These are phyloP conservation scores for Fusarium sp. DNA, from an alignment of 2,329 filamentous ascomycete species.

Conservation along the genomic window DNA sequence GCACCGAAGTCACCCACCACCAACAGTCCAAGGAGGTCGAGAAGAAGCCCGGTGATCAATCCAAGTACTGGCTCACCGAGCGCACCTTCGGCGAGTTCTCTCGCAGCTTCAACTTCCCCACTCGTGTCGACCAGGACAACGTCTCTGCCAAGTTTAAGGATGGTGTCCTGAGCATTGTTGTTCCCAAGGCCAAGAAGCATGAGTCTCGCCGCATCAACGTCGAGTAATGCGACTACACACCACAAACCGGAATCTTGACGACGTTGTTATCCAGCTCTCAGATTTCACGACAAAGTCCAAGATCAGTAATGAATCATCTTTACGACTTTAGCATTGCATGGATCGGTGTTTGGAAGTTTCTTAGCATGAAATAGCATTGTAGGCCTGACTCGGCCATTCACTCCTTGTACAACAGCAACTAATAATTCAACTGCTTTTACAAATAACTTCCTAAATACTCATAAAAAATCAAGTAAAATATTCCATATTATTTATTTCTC, in stretches of 20 bases:
- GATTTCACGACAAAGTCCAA: neutral
- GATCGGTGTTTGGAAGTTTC: slow-evolving; percentile 30
- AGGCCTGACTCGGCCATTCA: slow-evolving; percentile 15
- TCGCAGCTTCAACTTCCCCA: slow-evolving; percentile 74
- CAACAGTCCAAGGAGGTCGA: slow-evolving; percentile 40
- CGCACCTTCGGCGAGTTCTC: slow-evolving; percentile 73
- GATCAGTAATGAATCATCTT: slow-evolving; percentile 2
- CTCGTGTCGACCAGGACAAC: slow-evolving; percentile 67
- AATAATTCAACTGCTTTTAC: slow-evolving; percentile 14
- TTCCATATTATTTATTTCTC: neutral
- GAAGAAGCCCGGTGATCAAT: slow-evolving; percentile 51
- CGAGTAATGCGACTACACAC: slow-evolving; percentile 47
- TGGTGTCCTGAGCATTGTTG: slow-evolving; percentile 69
- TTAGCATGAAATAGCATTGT: slow-evolving; percentile 6
- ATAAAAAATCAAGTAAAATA: neutral
- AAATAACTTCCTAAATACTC: neutral
- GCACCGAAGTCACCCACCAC: slow-evolving; percentile 36
- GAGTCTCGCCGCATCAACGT: slow-evolving; percentile 65
- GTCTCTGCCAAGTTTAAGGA: slow-evolving; percentile 72
- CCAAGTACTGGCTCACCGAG: slow-evolving; percentile 77
- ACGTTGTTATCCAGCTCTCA: neutral
- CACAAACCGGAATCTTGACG: neutral
- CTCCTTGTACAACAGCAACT: slow-evolving; percentile 36
- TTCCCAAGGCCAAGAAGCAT: slow-evolving; percentile 73
- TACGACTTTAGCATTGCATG: slow-evolving; percentile 19